Percentiles rank a stretch among this genome's conserved stretches.
Evolutionary conservation across 805 yeast genomes (phyloP).

Genomic region (Yarrowia yakushimensis): DNA sequence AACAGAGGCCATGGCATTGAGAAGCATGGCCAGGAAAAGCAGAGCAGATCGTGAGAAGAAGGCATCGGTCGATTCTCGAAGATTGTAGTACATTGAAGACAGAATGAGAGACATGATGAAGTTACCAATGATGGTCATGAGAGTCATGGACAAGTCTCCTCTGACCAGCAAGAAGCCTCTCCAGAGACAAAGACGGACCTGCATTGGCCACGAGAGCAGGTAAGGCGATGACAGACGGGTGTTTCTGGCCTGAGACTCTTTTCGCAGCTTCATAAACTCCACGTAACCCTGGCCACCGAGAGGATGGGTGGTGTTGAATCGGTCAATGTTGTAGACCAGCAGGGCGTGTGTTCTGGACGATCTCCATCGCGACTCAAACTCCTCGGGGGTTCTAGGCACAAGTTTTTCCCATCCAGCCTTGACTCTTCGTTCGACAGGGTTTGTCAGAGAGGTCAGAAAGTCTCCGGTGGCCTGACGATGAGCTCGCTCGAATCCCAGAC

Average conservation of each 20-base stretch:
- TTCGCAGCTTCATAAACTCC: slow-evolving; percentile 36
- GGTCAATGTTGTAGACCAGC: slow-evolving; percentile 47
- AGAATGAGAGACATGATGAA: slow-evolving; percentile 50
- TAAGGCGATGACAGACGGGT: slow-evolving; percentile 41
- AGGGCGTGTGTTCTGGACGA: slow-evolving; percentile 44
- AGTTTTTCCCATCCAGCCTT: slow-evolving; percentile 45
- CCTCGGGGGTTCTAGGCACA: slow-evolving; percentile 53
- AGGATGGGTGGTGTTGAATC: slow-evolving; percentile 31
- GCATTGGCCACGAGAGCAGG: slow-evolving; percentile 44
- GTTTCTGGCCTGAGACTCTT: slow-evolving; percentile 35
- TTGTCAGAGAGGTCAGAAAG: slow-evolving; percentile 53
- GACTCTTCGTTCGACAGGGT: slow-evolving; percentile 49
- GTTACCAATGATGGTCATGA: slow-evolving; percentile 46
- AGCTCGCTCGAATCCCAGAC: slow-evolving; percentile 57
- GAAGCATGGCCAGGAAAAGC: slow-evolving; percentile 53
- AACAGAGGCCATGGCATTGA: slow-evolving; percentile 47
- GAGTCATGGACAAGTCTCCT: slow-evolving; percentile 50
- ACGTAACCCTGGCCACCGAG: slow-evolving; percentile 32
- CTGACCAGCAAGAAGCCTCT: slow-evolving; percentile 52
- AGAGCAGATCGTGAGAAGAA: slow-evolving; percentile 58
- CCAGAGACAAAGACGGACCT: slow-evolving; percentile 47
- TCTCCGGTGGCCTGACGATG: slow-evolving; percentile 59
- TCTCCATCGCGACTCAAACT: slow-evolving; percentile 51
- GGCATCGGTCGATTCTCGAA: slow-evolving; percentile 48
- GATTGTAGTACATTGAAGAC: slow-evolving; percentile 54